Percentiles rank a stretch among this genome's conserved stretches.
Conservation (phyloP, 2,329 filamentous ascomycete genomes). For the Venturia effusa region DNA sequence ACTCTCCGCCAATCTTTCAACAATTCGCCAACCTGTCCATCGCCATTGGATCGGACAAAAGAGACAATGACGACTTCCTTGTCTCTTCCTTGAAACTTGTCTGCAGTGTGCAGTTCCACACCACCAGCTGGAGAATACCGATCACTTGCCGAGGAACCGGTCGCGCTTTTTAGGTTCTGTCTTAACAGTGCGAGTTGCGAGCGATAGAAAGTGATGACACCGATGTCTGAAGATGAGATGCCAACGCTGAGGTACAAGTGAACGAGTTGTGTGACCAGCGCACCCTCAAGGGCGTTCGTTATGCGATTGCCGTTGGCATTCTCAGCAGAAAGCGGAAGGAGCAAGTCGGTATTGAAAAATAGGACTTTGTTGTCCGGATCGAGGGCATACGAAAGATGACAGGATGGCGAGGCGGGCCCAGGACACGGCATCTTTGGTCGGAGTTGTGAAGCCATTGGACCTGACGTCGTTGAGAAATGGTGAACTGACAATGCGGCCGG, state of each 20-base stretch:
- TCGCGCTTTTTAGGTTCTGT: conserved; percentile 40
- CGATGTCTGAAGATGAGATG: conserved; percentile 65
- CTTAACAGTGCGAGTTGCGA: conserved; percentile 79
- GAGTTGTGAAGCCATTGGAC: conserved; percentile 16
- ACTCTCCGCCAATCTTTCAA: conserved; percentile 86
- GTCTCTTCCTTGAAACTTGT: conserved; percentile 92
- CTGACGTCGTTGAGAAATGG: conserved; percentile 23
- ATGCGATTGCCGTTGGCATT: conserved; percentile 73
- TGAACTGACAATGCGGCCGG: conserved; percentile 42
- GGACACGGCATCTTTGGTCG: conserved; percentile 30
- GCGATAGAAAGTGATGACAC: conserved; percentile 94
- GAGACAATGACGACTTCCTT: conserved; percentile 86
- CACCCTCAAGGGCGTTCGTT: conserved; percentile 75
- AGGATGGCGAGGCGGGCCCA: conserved; percentile 37
- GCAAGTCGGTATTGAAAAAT: conserved; percentile 79
- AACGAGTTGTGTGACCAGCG: conserved; percentile 68
- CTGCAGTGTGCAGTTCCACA: conserved; percentile 92
- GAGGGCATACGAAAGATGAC: conserved; percentile 69
- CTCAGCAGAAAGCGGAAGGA: conserved; percentile 56
- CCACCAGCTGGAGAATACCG: conserved; percentile 12
- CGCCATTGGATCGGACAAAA: conserved; percentile 78
- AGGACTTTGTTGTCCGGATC: conserved; percentile 62
- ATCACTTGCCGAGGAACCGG: conserved; percentile 3
- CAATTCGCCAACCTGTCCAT: conserved; percentile 75
- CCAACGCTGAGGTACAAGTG: conserved; percentile 66